Conservation (phyloP, 345 rosid species). For the Populus ilicifolia region DNA sequence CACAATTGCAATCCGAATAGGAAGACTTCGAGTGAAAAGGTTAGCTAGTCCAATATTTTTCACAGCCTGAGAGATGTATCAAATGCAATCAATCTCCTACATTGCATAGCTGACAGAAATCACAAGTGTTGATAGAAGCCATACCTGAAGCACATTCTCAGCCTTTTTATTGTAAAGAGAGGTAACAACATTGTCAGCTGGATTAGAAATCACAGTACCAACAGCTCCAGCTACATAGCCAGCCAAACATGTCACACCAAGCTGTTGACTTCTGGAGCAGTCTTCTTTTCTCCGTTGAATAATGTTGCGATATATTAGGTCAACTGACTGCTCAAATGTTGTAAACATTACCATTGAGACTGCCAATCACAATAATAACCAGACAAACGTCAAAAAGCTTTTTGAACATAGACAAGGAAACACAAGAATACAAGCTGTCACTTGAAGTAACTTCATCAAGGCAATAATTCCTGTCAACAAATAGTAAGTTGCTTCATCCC, state of each 20-base stretch:
- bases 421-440: not conserved
- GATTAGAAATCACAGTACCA: constrained; percentile 53
- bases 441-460: not conserved
- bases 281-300: constrained; percentile 41
- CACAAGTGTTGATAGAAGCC: not conserved
- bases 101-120: not conserved
- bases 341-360: constrained; percentile 59
- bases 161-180: constrained; percentile 57
- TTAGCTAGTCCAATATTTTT: constrained; percentile 49
- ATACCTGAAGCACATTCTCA: constrained; percentile 46
- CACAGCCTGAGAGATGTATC: constrained; percentile 42
- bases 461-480: not conserved
- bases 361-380: constrained; percentile 24
- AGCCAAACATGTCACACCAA: constrained; percentile 49
- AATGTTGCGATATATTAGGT: constrained; percentile 28
- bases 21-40: constrained; percentile 64
- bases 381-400: not conserved
- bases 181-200: constrained; percentile 54
- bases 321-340: constrained; percentile 51
- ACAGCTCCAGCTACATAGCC: constrained; percentile 50
- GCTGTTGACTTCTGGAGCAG: constrained; percentile 46
- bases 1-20: constrained; percentile 52
- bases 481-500: not conserved
- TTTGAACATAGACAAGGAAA: not conserved
- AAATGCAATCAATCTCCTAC: not conserved